Percentiles rank a stretch among this genome's conserved stretches.
Conservation (phyloP, 2,329 filamentous ascomycete genomes). For the Hypoxylon sp. region DNA sequence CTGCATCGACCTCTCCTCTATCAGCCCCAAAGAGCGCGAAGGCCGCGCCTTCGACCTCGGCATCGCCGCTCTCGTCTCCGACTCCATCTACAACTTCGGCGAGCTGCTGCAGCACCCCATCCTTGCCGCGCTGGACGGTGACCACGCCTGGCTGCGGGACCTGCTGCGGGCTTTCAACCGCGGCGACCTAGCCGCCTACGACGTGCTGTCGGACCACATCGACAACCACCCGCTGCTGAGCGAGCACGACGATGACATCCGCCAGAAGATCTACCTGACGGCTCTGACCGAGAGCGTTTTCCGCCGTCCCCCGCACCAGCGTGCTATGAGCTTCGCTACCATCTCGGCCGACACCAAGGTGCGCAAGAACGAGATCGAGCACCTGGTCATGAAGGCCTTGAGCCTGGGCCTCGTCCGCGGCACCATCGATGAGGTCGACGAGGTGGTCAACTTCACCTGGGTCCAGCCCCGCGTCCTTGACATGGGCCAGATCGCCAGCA, state of each 20-base stretch:
- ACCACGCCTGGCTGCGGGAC: constrained; percentile 87
- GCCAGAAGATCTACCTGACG: constrained; percentile 97
- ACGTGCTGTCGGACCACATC: constrained; percentile 82
- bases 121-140: constrained; percentile 81
- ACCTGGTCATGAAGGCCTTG: constrained; percentile 98
- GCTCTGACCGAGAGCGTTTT: constrained; percentile 96
- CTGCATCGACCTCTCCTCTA: constrained; percentile 83
- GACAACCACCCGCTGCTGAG: constrained; percentile 79
- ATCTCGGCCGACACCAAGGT: constrained; percentile 95
- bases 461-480: constrained; percentile 98
- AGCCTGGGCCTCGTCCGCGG: constrained; percentile 89
- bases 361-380: constrained; percentile 89
- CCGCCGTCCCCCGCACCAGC: constrained; percentile 92
- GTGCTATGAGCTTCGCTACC: constrained; percentile 88
- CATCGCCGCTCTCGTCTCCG: constrained; percentile 89
- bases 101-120: constrained; percentile 98
- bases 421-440: constrained; percentile 94
- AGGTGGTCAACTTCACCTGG: constrained; percentile 96
- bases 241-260: constrained; percentile 82
- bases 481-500: constrained; percentile 91
- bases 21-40: constrained; percentile 78
- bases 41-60: constrained; percentile 90
- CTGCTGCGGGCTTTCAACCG: constrained; percentile 98
- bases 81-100: constrained; percentile 98
- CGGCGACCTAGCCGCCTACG: constrained; percentile 88